Conservation (phyloP, 768 basidiomycete species). For the Tulasnella sp. region DNA sequence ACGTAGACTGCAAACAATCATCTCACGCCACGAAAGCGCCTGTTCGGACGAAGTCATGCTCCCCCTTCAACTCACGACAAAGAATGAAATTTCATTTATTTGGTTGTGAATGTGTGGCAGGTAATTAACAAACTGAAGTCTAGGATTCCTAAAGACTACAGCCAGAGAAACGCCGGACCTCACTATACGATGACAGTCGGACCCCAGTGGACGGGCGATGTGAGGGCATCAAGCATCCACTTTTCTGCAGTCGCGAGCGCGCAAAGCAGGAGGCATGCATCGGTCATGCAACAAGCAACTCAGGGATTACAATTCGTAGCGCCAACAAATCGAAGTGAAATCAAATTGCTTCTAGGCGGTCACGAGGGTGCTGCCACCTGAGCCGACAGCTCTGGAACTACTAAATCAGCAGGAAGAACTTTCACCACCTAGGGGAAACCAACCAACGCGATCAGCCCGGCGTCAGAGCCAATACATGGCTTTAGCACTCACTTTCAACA, state of each 20-base stretch:
- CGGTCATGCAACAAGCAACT: neutral
- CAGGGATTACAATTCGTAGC: neutral
- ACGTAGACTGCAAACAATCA: neutral
- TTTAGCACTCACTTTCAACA: conserved; percentile 39
- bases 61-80: neutral
- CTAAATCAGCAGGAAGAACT: neutral
- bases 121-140: conserved; percentile 4
- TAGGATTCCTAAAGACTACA: neutral
- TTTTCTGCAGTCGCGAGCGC: neutral
- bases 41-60: neutral
- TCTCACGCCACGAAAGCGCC: neutral
- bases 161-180: conserved; percentile 6
- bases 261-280: neutral
- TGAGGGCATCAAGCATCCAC: neutral
- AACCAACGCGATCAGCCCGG: neutral
- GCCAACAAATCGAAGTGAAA: neutral
- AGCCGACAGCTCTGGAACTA: neutral
- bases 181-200: neutral
- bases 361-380: neutral
- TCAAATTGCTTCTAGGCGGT: neutral
- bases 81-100: neutral
- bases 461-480: neutral
- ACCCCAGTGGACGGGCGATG: neutral
- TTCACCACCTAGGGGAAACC: neutral
- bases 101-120: conserved; percentile 1